Evolutionary conservation across 768 basidiomycete species (phyloP).

Genomic region (Tricholoma bakamatsutake): DNA sequence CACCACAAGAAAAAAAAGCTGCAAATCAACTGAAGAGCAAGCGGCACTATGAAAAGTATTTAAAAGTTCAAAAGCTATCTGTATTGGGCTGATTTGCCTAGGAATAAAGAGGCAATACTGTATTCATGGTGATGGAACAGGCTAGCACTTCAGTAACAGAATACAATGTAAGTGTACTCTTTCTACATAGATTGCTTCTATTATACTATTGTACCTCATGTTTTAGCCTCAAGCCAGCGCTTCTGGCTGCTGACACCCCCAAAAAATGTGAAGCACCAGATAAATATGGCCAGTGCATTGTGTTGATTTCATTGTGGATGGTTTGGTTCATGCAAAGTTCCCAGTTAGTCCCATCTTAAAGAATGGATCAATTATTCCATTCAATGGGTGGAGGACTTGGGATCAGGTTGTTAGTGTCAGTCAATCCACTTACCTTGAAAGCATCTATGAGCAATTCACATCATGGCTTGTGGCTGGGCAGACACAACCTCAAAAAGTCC

Average conservation of each 20-base stretch:
- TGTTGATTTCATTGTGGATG: too few relatives aligned
- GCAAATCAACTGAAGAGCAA: neutral
- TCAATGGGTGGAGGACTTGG: neutral
- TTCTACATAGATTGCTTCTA: too few relatives aligned
- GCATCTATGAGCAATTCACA: too few relatives aligned
- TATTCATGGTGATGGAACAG: neutral
- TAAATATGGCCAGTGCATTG: too few relatives aligned
- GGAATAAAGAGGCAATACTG: neutral
- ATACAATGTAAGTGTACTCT: neutral
- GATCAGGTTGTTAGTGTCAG: neutral
- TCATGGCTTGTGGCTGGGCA: neutral
- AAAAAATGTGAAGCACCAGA: too few relatives aligned
- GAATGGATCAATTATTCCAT: neutral
- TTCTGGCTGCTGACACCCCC: too few relatives aligned
- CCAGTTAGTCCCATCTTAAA: neutral
- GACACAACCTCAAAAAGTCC: neutral
- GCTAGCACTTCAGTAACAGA: neutral
- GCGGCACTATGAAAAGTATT: too few relatives aligned
- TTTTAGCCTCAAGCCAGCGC: too few relatives aligned
- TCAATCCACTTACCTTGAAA: neutral
- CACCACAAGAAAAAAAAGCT: neutral
- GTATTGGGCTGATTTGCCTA: too few relatives aligned
- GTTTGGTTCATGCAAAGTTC: neutral
- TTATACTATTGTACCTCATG: too few relatives aligned
- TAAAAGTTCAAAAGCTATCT: too few relatives aligned